Percentiles rank a stretch among this genome's conserved stretches.
Conservation (phyloP, 768 basidiomycete species). For the Hericium coralloides region DNA sequence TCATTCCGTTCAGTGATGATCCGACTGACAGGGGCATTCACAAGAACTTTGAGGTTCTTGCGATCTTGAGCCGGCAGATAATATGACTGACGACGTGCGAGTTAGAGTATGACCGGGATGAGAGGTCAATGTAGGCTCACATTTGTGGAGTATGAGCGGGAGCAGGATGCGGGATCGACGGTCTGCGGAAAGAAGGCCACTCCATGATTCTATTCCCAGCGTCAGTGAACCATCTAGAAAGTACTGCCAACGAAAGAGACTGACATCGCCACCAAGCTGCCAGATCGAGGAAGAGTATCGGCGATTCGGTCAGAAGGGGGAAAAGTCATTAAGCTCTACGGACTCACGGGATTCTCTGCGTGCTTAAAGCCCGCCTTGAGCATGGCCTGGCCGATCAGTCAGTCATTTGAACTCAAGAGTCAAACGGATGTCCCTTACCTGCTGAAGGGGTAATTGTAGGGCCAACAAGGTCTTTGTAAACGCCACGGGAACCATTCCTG, state of each 20-base stretch:
- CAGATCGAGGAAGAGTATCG: not conserved
- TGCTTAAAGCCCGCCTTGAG: not conserved
- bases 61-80: conserved; percentile 8
- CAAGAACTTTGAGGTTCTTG: conserved; percentile 22
- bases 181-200: not conserved
- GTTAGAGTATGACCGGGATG: conserved; percentile 30
- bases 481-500: not conserved
- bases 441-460: not conserved
- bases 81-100: not conserved
- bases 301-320: not conserved
- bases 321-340: not conserved
- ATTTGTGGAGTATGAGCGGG: conserved; percentile 16
- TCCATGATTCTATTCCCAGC: not conserved
- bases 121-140: conserved; percentile 19
- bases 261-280: not conserved
- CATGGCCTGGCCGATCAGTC: not conserved
- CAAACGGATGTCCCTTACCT: not conserved
- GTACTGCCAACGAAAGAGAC: not conserved
- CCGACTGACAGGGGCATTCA: conserved; percentile 14
- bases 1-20: conserved; percentile 5
- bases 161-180: not conserved
- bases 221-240: not conserved
- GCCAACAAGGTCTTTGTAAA: not conserved
- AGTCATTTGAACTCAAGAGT: not conserved
- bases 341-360: not conserved